Evolutionary conservation across 306 rosid genomes (phyloP).

Genomic region (Vigna hirtella): DNA sequence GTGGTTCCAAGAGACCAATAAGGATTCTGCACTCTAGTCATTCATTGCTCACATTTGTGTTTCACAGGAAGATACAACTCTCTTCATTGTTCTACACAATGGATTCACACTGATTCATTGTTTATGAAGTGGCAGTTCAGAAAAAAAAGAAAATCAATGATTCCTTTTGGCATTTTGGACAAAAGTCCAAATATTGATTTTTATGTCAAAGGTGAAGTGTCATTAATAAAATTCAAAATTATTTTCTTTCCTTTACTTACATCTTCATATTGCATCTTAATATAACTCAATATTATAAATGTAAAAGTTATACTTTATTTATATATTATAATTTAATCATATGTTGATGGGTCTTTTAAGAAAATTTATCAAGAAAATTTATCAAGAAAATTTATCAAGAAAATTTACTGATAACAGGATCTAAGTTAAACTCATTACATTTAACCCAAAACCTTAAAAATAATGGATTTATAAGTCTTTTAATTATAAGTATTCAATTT

Average conservation of each 20-base stretch:
- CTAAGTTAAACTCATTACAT: too few relatives aligned
- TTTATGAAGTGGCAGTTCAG: constrained; percentile 16
- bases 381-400: too few relatives aligned
- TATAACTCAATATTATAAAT: too few relatives aligned
- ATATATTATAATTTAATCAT: too few relatives aligned
- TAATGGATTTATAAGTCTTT: too few relatives aligned
- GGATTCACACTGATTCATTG: background rate
- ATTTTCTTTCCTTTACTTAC: background rate
- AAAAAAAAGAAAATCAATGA: background rate
- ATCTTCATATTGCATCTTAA: too few relatives aligned
- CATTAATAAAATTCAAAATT: constrained; percentile 10
- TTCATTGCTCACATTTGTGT: constrained; percentile 11
- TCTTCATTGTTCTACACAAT: constrained; percentile 30
- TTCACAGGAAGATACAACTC: background rate
- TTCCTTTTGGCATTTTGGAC: constrained; percentile 23
- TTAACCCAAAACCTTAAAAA: too few relatives aligned
- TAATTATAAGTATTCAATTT: too few relatives aligned
- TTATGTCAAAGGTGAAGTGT: constrained; percentile 15
- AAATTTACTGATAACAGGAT: too few relatives aligned
- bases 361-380: too few relatives aligned
- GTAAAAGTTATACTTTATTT: too few relatives aligned
- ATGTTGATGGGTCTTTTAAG: too few relatives aligned
- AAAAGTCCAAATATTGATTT: constrained; percentile 7
- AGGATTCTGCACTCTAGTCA: constrained; percentile 24
- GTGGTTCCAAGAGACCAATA: constrained; percentile 52